These are phyloP conservation scores for Aplosporella prunicola DNA, from an alignment of 2,329 filamentous ascomycete species.

Conservation along the genomic window DNA sequence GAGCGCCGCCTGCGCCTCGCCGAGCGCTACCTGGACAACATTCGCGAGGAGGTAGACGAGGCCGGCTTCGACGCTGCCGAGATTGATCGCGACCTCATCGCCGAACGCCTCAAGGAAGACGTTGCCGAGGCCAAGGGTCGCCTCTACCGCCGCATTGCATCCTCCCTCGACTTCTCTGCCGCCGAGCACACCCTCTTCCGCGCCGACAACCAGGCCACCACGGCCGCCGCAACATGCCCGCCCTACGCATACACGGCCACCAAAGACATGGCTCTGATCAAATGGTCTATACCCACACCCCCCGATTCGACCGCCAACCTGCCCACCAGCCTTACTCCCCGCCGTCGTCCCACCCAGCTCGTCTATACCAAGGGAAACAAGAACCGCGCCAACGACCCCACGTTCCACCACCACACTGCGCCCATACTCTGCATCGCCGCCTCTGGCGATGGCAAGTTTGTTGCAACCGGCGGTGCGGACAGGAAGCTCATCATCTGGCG, in stretches of 20 bases:
- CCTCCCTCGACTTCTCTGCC: conserved; percentile 58
- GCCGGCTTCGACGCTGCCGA: conserved; percentile 88
- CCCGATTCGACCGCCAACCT: conserved; percentile 27
- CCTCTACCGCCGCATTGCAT: conserved; percentile 71
- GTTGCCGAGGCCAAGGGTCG: conserved; percentile 85
- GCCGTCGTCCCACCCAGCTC: conserved; percentile 54
- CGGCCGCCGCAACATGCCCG: conserved; percentile 66
- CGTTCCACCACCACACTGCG: conserved; percentile 62
- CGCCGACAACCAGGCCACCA: conserved; percentile 69
- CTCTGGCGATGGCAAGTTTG: conserved; percentile 79
- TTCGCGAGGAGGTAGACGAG: conserved; percentile 68
- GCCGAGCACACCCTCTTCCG: conserved; percentile 65
- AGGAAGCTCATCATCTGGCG: conserved; percentile 82
- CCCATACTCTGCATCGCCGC: conserved; percentile 77
- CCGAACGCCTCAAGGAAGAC: conserved; percentile 82
- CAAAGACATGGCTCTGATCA: conserved; percentile 75
- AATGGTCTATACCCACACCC: conserved; percentile 75
- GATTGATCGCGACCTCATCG: conserved; percentile 85
- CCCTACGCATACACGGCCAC: conserved; percentile 82
- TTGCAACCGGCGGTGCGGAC: conserved; percentile 84
- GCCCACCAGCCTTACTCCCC: conserved; percentile 39
- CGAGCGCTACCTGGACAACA: conserved; percentile 85
- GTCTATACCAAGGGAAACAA: conserved; percentile 53
- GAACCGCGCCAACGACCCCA: conserved; percentile 51
- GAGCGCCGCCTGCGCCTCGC: conserved; percentile 80